Conservation (phyloP, 139 green algal genomes). For the Mychonastes homosphaera region DNA sequence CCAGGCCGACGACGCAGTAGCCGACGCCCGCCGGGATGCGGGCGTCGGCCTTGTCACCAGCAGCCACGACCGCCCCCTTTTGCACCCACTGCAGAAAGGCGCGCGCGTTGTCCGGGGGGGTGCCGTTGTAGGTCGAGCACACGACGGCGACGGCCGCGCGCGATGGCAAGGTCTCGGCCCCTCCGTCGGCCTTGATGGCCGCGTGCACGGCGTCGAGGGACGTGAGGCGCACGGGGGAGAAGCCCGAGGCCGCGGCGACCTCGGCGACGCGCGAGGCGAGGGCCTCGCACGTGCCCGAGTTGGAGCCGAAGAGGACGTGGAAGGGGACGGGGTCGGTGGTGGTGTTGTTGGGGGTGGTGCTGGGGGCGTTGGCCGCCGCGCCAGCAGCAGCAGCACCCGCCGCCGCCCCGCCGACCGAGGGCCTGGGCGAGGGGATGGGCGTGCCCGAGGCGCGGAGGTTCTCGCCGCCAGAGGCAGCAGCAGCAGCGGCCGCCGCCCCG, state of each 20-base stretch:
- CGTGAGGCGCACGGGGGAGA: neutral
- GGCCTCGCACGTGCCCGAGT: constrained; percentile 20
- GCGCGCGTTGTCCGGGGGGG: constrained; percentile 17
- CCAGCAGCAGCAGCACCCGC: neutral
- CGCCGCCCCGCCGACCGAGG: too few relatives aligned
- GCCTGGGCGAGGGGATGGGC: too few relatives aligned
- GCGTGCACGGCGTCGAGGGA: constrained; percentile 4
- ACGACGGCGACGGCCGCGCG: constrained; percentile 4
- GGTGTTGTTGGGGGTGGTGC: constrained; percentile 11
- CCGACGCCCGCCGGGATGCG: constrained; percentile 3
- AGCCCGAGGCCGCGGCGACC: constrained; percentile 7
- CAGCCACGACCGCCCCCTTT: neutral
- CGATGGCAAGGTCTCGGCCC: neutral
- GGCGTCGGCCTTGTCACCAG: neutral
- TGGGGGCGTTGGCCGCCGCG: constrained; percentile 5
- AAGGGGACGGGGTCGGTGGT: constrained; percentile 15
- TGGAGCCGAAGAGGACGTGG: constrained; percentile 19
- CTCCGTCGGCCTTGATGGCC: neutral
- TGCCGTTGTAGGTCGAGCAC: constrained; percentile 19
- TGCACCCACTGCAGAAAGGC: constrained; percentile 10
- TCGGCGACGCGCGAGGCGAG: neutral
- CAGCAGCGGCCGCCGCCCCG: too few relatives aligned
- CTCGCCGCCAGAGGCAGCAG: too few relatives aligned
- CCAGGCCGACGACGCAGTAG: constrained; percentile 16
- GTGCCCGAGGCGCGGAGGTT: too few relatives aligned